phyloP scores from a whole-genome alignment of 108 stramenopile genomes.

The Pseudonitzschia multiseries region DNA sequence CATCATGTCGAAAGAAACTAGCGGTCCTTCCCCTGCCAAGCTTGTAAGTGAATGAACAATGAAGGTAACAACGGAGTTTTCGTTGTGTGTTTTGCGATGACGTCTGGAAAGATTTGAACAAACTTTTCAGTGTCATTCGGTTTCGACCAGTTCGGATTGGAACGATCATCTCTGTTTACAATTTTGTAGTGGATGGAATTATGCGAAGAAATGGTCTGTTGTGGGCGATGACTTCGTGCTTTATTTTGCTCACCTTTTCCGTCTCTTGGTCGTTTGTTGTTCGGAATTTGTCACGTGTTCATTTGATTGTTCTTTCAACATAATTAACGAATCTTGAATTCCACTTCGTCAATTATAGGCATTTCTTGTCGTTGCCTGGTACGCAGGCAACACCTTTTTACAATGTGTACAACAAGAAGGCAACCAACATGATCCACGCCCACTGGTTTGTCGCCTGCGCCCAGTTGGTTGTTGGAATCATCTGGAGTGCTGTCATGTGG shows the following conservation, averaged over 20 bases:
- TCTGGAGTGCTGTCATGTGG: slow-evolving; percentile 77
- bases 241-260: no score
- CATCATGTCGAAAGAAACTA: neutral
- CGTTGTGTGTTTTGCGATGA: neutral
- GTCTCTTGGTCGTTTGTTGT: no score
- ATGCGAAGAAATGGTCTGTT: no score
- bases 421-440: slow-evolving; percentile 84
- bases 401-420: slow-evolving; percentile 89
- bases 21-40: slow-evolving; percentile 17
- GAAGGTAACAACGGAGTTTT: no score
- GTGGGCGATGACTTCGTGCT: no score
- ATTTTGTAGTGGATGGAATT: no score
- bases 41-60: slow-evolving; percentile 12
- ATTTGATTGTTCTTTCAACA: no score
- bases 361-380: slow-evolving; percentile 75
- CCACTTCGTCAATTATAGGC: slow-evolving; percentile 33
- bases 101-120: neutral
- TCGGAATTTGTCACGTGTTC: no score
- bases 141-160: no score
- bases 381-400: slow-evolving; percentile 87
- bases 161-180: no score
- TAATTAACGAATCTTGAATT: no score
- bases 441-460: slow-evolving; percentile 87
- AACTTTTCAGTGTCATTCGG: neutral
- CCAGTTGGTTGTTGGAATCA: slow-evolving; percentile 75